phyloP scores from a whole-genome alignment of 1,139 yeast species.

The Diutina mesorugosa region DNA sequence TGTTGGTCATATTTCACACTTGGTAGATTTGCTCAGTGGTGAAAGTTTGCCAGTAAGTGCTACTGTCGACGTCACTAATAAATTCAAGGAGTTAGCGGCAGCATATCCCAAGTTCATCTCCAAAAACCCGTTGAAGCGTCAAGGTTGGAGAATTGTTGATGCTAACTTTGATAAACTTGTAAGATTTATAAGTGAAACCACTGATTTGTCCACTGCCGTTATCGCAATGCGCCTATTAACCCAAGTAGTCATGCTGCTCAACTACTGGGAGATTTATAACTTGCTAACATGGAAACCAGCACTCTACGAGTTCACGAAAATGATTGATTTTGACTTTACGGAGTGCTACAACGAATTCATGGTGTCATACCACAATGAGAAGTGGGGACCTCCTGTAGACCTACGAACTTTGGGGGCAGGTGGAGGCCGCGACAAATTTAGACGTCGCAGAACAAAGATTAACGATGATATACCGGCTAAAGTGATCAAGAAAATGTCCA shows the following conservation, averaged over 20 bases:
- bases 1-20: conserved; percentile 20
- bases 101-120: conserved; percentile 13
- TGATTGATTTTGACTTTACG: conserved; percentile 27
- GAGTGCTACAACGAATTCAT: conserved; percentile 27
- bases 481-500: conserved; percentile 11
- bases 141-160: conserved; percentile 23
- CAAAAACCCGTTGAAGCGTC: conserved; percentile 18
- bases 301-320: conserved; percentile 25
- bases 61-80: conserved; percentile 11
- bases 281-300: conserved; percentile 32
- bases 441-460: conserved; percentile 12
- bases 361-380: conserved; percentile 16
- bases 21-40: not conserved
- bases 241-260: conserved; percentile 23
- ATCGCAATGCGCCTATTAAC: conserved; percentile 27
- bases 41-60: not conserved
- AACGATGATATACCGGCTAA: conserved; percentile 20
- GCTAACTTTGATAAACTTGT: conserved; percentile 28
- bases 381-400: not conserved
- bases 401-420: not conserved
- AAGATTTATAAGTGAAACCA: conserved; percentile 19
- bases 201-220: conserved; percentile 20
- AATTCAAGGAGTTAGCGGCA: conserved; percentile 16
- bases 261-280: conserved; percentile 36
- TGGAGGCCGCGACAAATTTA: not conserved